Base-by-base conservation (phyloP, 139 green algal genomes). In the Axilococcus clingmanii region DNA sequence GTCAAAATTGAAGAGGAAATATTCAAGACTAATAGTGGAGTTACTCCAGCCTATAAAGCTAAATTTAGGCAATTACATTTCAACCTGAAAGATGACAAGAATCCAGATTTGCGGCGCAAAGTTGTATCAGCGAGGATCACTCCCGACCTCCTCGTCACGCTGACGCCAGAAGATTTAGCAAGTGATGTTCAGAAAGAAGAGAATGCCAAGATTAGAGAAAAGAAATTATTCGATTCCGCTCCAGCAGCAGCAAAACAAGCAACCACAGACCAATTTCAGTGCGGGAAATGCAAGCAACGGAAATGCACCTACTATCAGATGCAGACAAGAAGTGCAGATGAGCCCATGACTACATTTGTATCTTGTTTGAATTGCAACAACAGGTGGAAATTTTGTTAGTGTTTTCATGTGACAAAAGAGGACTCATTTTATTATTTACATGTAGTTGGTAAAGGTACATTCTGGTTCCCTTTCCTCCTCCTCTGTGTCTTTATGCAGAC, bases 11-110 rank as follows among this genome's bases (percentile, higher is more conserved):
- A 75, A 54, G 32, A 23, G 9, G 66, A 29, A 7, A 33, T 68
- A 22, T 48, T 41, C 34, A 35, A 37, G 6, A 40, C 25, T 36
- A 55, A 76, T 22, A 65, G 66, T 23, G 74, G 65, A 32, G 68
- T 84, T 16, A 78, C 71, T 23, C 50, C 57, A 45, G 71, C 81
- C 22, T 97, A 97, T 79, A 97, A 95, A 59, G 72, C 83, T 38
- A 94, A 94, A 65, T 82, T 89, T 55, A 76, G 92, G 19, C 79
- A 69, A 12, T 65, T 99, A 33, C 60, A 69, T 24, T 97, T 96
- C 77, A 99, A 98, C 72, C 61, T 99, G 7, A 94, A 95, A 70
- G 89, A 96, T 66, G 43, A 59, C 9, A 85, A 84, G 7, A 95
- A 95, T 68, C 83, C 81, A 16, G 80, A 90, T 45, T 40, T 90